These are phyloP conservation scores for Spathaspora jeffriesii DNA, from an alignment of 1,139 yeast species.

Conservation along the genomic window DNA sequence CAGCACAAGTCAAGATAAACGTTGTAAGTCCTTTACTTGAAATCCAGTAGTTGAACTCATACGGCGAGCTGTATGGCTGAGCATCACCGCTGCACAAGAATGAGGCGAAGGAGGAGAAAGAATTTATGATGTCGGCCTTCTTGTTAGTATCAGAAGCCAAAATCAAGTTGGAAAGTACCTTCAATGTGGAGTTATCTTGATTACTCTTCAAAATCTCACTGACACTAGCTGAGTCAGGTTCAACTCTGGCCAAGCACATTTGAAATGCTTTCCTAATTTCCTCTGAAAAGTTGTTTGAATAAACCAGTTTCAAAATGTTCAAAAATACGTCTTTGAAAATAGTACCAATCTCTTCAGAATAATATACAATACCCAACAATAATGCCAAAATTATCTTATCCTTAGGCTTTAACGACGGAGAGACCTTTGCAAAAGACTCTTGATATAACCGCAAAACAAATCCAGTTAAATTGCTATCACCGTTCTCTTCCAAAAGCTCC, in stretches of 20 bases:
- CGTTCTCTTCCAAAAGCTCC: constrained; percentile 28
- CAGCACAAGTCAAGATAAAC: constrained; percentile 57
- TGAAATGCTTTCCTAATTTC: constrained; percentile 8
- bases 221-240: constrained; percentile 5
- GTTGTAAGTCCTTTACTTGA: constrained; percentile 24
- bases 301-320: constrained; percentile 6
- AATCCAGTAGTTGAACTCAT: constrained; percentile 22
- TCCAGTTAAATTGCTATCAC: constrained; percentile 18
- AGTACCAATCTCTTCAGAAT: constrained; percentile 25
- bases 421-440: constrained; percentile 45
- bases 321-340: constrained; percentile 18
- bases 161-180: constrained; percentile 11
- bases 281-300: neutral
- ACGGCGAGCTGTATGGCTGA: constrained; percentile 9
- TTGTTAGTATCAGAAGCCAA: constrained; percentile 7
- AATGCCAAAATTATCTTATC: constrained; percentile 52
- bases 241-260: constrained; percentile 9
- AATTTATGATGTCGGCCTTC: constrained; percentile 14
- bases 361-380: constrained; percentile 30
- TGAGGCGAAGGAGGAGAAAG: constrained; percentile 11
- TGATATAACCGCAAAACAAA: constrained; percentile 40
- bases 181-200: constrained; percentile 19
- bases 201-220: constrained; percentile 12
- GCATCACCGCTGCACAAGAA: constrained; percentile 7
- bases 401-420: constrained; percentile 49